Evolutionary conservation across 2,329 filamentous ascomycete species (phyloP).

Genomic region (Penicillium sp.): DNA sequence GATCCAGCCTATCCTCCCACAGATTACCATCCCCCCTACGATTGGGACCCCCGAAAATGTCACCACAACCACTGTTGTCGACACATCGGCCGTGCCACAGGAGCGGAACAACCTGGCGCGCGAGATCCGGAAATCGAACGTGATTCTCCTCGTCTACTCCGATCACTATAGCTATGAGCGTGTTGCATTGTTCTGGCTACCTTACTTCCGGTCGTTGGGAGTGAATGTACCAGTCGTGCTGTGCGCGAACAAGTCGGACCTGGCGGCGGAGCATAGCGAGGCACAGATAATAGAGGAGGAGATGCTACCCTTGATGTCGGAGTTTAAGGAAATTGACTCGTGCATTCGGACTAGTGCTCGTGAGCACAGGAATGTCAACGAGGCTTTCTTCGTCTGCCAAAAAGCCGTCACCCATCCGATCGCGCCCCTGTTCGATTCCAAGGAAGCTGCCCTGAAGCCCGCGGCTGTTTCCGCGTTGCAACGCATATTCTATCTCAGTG

Average conservation of each 20-base stretch:
- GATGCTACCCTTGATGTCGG: conserved; percentile 96
- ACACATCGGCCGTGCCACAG: conserved; percentile 92
- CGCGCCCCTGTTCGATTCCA: conserved; percentile 93
- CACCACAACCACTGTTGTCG: conserved; percentile 88
- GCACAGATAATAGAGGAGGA: conserved; percentile 91
- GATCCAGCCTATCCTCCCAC: conserved; percentile 90
- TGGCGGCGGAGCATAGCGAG: conserved; percentile 73
- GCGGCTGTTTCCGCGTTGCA: conserved; percentile 83
- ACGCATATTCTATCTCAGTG: conserved; percentile 92
- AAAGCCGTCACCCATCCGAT: conserved; percentile 98
- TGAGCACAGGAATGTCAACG: conserved; percentile 91
- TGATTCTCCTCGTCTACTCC: conserved; percentile 94
- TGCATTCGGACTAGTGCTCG: conserved; percentile 93
- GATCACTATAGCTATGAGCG: conserved; percentile 99
- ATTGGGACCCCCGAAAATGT: conserved; percentile 95
- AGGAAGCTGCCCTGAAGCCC: conserved; percentile 85
- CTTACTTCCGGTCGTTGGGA: conserved; percentile 94
- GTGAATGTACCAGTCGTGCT: conserved; percentile 97
- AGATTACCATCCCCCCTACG: conserved; percentile 91
- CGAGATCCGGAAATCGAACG: conserved; percentile 95
- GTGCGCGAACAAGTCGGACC: conserved; percentile 96
- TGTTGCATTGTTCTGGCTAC: conserved; percentile 97
- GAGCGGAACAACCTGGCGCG: conserved; percentile 87
- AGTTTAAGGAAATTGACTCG: conserved; percentile 98
- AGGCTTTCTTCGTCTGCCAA: conserved; percentile 96